Conservation (phyloP, 2,329 filamentous ascomycete genomes). For the Ascocoryne sarcoides region DNA sequence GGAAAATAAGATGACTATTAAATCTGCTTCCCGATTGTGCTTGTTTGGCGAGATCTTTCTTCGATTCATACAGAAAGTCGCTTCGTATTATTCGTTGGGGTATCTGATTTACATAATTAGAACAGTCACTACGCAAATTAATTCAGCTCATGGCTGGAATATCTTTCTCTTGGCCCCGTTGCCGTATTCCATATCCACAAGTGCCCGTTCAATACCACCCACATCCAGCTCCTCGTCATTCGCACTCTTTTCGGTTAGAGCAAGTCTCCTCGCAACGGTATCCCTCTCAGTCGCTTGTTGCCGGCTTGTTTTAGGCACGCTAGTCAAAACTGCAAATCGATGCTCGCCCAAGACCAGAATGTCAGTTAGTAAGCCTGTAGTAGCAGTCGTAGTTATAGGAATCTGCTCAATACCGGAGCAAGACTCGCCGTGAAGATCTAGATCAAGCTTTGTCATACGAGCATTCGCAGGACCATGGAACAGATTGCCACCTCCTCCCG, state of each 20-base stretch:
- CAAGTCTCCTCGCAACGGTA: conserved; percentile 7
- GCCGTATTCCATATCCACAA: conserved; percentile 43
- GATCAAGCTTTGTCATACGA: conserved; percentile 24
- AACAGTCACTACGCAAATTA: too few relatives aligned
- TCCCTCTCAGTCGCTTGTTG: neutral
- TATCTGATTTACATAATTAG: too few relatives aligned
- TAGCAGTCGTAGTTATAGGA: conserved; percentile 6
- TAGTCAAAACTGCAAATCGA: conserved; percentile 22
- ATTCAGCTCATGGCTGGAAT: too few relatives aligned
- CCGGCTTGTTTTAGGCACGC: conserved; percentile 4
- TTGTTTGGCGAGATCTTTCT: too few relatives aligned
- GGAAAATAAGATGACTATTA: neutral
- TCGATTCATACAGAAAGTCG: too few relatives aligned
- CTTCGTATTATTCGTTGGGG: too few relatives aligned
- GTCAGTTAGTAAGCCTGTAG: conserved; percentile 18
- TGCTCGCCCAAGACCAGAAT: conserved; percentile 27
- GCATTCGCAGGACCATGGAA: conserved; percentile 19
- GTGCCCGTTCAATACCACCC: conserved; percentile 53
- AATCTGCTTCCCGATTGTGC: neutral
- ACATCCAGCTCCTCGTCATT: conserved; percentile 41
- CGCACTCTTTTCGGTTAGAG: conserved; percentile 16
- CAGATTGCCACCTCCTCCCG: conserved; percentile 15
- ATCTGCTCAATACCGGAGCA: conserved; percentile 27
- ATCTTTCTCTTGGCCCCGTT: conserved; percentile 13
- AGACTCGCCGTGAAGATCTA: conserved; percentile 27